phyloP scores from a whole-genome alignment of 2,329 filamentous ascomycete genomes.

The Phaeosphaeria sp. region DNA sequence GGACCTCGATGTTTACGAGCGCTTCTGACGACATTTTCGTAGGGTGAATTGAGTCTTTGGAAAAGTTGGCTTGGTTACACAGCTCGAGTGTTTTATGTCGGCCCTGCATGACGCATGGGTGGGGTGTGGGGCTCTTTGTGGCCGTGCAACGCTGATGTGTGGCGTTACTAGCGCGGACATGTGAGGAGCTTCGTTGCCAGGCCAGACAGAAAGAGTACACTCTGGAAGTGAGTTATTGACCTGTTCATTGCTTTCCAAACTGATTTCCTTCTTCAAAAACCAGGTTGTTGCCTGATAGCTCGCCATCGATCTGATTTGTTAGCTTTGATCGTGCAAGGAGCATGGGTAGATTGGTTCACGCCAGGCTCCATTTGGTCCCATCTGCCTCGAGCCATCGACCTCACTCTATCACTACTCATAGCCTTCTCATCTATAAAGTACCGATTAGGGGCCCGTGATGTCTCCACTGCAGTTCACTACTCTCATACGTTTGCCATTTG shows the following conservation, averaged over 20 bases:
- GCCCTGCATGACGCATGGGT: conserved; percentile 21
- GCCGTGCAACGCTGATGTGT: conserved; percentile 9
- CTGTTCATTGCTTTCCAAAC: no score
- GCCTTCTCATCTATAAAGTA: not conserved
- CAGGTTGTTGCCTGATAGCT: not conserved
- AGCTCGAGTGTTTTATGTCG: conserved; percentile 23
- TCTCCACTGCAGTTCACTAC: conserved; percentile 65
- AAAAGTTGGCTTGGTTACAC: conserved; percentile 2
- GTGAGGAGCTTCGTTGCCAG: not conserved
- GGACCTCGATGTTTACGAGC: conserved; percentile 40
- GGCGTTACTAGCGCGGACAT: not conserved
- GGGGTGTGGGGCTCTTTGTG: conserved; percentile 4
- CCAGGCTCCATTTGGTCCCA: conserved; percentile 13
- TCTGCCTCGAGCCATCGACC: conserved; percentile 10
- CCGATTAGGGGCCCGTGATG: conserved; percentile 21
- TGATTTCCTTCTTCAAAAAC: not conserved
- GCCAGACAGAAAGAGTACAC: no score
- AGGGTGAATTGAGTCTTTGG: not conserved
- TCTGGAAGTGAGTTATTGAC: no score
- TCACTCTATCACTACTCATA: conserved; percentile 6
- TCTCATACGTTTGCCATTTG: conserved; percentile 88
- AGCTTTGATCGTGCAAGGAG: not conserved
- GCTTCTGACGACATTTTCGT: conserved; percentile 35
- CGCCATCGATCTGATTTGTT: not conserved
- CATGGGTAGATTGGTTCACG: conserved; percentile 18